A percentile compares a stretch with the other conserved stretches of the same genome.
Conservation (phyloP, 257 asterid species). For the Capsicum chinense region DNA sequence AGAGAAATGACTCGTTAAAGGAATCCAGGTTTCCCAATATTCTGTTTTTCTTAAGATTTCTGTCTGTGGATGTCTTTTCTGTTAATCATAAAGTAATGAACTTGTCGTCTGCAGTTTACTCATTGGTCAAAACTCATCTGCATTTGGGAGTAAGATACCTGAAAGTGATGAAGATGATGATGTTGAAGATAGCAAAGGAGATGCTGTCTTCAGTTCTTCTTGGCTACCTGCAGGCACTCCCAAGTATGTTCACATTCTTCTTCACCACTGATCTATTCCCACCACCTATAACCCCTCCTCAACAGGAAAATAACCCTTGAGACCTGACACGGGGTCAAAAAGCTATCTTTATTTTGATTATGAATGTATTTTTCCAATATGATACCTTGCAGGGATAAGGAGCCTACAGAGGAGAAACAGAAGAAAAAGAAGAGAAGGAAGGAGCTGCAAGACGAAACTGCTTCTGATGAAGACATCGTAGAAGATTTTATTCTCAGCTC, state of each 20-base stretch:
- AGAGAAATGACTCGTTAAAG: slow-evolving; percentile 65
- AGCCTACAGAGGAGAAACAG: slow-evolving; percentile 42
- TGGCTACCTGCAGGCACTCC: slow-evolving; percentile 54
- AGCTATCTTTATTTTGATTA: not conserved
- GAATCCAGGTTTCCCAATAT: slow-evolving; percentile 64
- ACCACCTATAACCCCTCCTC: slow-evolving; percentile 6
- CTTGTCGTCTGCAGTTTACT: slow-evolving; percentile 51
- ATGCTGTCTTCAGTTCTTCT: slow-evolving; percentile 46
- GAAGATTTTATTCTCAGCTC: slow-evolving; percentile 84
- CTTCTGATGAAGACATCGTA: slow-evolving; percentile 67
- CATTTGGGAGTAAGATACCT: slow-evolving; percentile 46
- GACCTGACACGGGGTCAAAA: not conserved
- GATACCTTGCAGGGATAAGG: slow-evolving; percentile 44
- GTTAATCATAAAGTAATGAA: slow-evolving; percentile 10
- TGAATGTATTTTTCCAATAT: slow-evolving; percentile 22
- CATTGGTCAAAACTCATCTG: slow-evolving; percentile 66
- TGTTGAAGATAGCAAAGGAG: slow-evolving; percentile 50
- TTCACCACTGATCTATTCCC: not conserved
- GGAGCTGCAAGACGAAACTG: slow-evolving; percentile 43
- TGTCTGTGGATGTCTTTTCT: not conserved
- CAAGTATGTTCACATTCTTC: slow-evolving; percentile 50
- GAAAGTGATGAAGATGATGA: slow-evolving; percentile 60
- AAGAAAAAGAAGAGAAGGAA: slow-evolving; percentile 45
- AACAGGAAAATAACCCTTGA: not conserved
- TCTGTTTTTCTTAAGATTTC: not conserved